phyloP scores from a whole-genome alignment of 768 basidiomycete genomes.

The Goffeauzyma gilvescens region DNA sequence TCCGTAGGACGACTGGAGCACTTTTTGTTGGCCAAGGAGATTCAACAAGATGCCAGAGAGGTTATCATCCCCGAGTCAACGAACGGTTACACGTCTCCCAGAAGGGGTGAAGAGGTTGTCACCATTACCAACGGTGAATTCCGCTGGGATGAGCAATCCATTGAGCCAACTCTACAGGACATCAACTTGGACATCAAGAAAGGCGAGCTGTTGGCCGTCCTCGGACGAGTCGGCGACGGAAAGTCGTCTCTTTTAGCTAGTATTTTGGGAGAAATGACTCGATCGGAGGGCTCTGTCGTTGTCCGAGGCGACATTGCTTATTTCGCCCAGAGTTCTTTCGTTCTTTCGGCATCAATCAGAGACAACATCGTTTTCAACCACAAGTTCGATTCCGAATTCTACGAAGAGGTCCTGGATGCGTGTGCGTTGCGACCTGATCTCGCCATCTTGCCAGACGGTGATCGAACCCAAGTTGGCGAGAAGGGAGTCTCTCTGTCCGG shows the following conservation, averaged over 20 bases:
- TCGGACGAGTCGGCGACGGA: conserved; percentile 78
- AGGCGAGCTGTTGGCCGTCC: conserved; percentile 64
- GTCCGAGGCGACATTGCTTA: conserved; percentile 58
- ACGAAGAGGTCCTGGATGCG: conserved; percentile 36
- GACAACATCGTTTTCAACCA: conserved; percentile 88
- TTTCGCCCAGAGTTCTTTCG: conserved; percentile 75
- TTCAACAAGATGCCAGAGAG: conserved; percentile 58
- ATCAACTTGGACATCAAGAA: conserved; percentile 57
- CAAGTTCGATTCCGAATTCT: conserved; percentile 30
- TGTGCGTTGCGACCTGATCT: conserved; percentile 74
- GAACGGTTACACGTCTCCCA: conserved; percentile 15
- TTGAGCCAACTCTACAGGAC: conserved; percentile 51
- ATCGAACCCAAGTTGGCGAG: conserved; percentile 36
- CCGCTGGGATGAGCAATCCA: conserved; percentile 39
- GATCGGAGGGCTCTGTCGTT: conserved; percentile 50
- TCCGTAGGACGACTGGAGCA: conserved; percentile 57
- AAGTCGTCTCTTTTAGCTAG: conserved; percentile 38
- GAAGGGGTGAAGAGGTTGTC: conserved; percentile 41
- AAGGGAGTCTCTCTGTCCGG: conserved; percentile 28
- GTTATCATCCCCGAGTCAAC: conserved; percentile 32
- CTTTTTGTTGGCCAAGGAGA: conserved; percentile 60
- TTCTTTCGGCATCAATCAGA: conserved; percentile 64
- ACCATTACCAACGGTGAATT: conserved; percentile 62
- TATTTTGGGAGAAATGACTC: conserved; percentile 58
- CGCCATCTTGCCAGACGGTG: conserved; percentile 57